These are phyloP conservation scores for Aureobasidium musti DNA, from an alignment of 2,329 filamentous ascomycete species.

Conservation along the genomic window DNA sequence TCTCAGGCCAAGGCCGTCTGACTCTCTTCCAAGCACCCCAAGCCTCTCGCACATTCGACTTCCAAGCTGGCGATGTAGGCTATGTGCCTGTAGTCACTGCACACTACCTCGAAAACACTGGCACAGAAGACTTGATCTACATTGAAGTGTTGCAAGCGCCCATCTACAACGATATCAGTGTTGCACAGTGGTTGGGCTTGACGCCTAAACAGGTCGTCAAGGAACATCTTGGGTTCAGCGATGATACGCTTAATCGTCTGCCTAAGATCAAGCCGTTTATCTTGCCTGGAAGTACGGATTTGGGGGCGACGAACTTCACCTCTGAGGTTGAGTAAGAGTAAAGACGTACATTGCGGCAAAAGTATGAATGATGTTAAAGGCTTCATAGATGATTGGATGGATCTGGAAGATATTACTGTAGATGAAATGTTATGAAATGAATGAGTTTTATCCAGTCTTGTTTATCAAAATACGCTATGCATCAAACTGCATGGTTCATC, in stretches of 20 bases:
- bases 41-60: conserved; percentile 59
- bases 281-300: conserved; percentile 43
- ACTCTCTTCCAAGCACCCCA: conserved; percentile 58
- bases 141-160: conserved; percentile 60
- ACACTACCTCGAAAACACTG: conserved; percentile 65
- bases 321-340: conserved; percentile 33
- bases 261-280: conserved; percentile 46
- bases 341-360: no score
- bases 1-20: conserved; percentile 58
- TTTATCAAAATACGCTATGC: no score
- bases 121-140: conserved; percentile 59
- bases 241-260: conserved; percentile 40
- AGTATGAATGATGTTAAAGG: no score
- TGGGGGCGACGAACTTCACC: conserved; percentile 45
- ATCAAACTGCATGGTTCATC: no score
- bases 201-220: conserved; percentile 46
- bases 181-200: conserved; percentile 61
- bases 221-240: conserved; percentile 39
- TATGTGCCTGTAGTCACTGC: conserved; percentile 58
- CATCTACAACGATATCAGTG: conserved; percentile 57
- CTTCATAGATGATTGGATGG: background rate
- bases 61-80: conserved; percentile 60
- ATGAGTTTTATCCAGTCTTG: no score
- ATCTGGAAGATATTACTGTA: background rate
- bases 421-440: no score